phyloP scores from a whole-genome alignment of 2,329 filamentous ascomycete species.

The Furcasterigmium furcatum region DNA sequence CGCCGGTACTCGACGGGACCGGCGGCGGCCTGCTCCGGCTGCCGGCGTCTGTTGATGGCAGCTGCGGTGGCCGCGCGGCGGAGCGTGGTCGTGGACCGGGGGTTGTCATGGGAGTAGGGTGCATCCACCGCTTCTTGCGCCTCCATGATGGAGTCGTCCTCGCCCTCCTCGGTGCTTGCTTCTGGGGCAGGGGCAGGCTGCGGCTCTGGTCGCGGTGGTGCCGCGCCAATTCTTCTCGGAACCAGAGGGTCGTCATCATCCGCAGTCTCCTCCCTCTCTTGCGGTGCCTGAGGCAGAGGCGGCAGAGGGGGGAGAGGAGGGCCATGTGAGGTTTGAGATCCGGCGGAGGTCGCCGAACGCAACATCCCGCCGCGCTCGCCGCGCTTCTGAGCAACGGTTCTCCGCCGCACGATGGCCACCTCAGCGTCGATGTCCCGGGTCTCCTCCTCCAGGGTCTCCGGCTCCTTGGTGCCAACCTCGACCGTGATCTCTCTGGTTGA shows the following conservation, averaged over 20 bases:
- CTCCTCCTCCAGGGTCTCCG: conserved; percentile 71
- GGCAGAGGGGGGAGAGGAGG: conserved; percentile 16
- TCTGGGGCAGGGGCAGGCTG: background rate
- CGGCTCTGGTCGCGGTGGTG: conserved; percentile 20
- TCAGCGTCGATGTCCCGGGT: conserved; percentile 72
- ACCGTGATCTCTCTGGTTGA: conserved; percentile 58
- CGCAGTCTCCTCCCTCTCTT: conserved; percentile 21
- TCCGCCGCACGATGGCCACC: conserved; percentile 72
- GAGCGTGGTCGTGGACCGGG: conserved; percentile 66
- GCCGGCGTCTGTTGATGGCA: conserved; percentile 65
- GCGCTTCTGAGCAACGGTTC: conserved; percentile 65
- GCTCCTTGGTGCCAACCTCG: conserved; percentile 68
- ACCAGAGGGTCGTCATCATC: conserved; percentile 48
- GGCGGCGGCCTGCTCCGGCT: conserved; percentile 53
- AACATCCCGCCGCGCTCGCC: conserved; percentile 44
- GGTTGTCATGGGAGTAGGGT: conserved; percentile 70
- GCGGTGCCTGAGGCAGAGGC: conserved; percentile 16
- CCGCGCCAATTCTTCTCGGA: conserved; percentile 42
- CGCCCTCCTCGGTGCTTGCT: conserved; percentile 28
- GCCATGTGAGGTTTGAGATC: conserved; percentile 11
- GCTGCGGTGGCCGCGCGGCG: conserved; percentile 75
- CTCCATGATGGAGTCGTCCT: conserved; percentile 46
- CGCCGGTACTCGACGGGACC: conserved; percentile 61
- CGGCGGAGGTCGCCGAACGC: conserved; percentile 43
- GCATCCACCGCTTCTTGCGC: conserved; percentile 63